Percentiles rank a stretch among this genome's conserved stretches.
Conservation (phyloP, 2,329 filamentous ascomycete genomes). For the Aspergillus pseudoviridinutans region DNA sequence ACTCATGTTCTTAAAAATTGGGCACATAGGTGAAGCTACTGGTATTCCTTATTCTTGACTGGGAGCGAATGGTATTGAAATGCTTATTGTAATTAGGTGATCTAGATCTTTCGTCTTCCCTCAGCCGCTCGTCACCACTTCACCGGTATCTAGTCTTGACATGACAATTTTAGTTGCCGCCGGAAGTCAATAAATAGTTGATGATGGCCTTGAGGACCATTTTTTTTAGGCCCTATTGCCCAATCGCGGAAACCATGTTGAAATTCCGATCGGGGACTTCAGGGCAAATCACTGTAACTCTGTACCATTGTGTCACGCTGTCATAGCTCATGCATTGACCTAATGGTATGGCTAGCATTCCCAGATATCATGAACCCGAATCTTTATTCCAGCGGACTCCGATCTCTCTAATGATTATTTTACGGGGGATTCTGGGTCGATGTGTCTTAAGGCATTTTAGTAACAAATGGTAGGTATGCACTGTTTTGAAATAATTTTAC, state of each 20-base stretch:
- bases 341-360: not conserved
- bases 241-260: conserved; percentile 15
- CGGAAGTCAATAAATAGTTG: not conserved
- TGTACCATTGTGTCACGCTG: not conserved
- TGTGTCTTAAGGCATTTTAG: not conserved
- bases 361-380: not conserved
- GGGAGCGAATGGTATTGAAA: not conserved
- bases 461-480: not conserved
- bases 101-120: not conserved
- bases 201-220: conserved; percentile 6
- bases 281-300: not conserved
- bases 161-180: not conserved
- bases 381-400: not conserved
- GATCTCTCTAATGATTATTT: not conserved
- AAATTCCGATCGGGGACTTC: conserved; percentile 14
- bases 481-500: not conserved
- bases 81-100: not conserved
- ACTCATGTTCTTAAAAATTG: not conserved
- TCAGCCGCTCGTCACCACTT: not conserved
- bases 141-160: not conserved
- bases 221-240: conserved; percentile 6
- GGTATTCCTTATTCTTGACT: not conserved
- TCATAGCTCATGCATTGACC: conserved; percentile 1
- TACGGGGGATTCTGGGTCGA: too few relatives aligned
- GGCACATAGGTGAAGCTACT: not conserved